phyloP scores from a whole-genome alignment of 2,329 filamentous ascomycete species.

The Acephala macrosclerotiorum region DNA sequence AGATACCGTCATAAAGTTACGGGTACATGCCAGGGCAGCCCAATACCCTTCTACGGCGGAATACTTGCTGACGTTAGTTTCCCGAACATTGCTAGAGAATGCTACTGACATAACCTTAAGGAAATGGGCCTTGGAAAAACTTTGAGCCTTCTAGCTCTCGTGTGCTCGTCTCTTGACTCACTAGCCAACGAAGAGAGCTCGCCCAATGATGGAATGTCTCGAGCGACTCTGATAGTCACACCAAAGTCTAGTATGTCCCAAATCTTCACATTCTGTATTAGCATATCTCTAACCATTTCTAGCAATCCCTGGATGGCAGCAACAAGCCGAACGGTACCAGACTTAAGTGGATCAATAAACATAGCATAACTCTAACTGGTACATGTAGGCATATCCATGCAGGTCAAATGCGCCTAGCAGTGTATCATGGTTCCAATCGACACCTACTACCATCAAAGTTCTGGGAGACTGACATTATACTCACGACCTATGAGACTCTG shows the following conservation, averaged over 20 bases:
- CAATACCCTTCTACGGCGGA: background rate
- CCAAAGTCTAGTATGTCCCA: slow-evolving; percentile 16
- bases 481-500: slow-evolving; percentile 15
- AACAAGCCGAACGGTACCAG: background rate
- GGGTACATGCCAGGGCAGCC: background rate
- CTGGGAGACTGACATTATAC: background rate
- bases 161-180: slow-evolving; percentile 14
- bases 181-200: background rate
- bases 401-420: background rate
- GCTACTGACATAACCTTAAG: slow-evolving; percentile 7
- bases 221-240: slow-evolving; percentile 9
- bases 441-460: background rate
- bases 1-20: slow-evolving; percentile 17
- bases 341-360: background rate
- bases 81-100: background rate
- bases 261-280: background rate
- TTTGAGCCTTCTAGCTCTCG: slow-evolving; percentile 10
- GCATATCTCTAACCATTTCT: too few relatives aligned
- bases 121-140: slow-evolving; percentile 18
- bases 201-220: background rate
- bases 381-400: slow-evolving; percentile 8
- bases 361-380: background rate
- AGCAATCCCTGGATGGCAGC: too few relatives aligned
- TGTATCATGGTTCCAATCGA: slow-evolving; percentile 14
- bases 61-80: slow-evolving; percentile 15